These are phyloP conservation scores for Ophiostoma ulmi DNA, from an alignment of 2,329 filamentous ascomycete genomes.

Conservation along the genomic window DNA sequence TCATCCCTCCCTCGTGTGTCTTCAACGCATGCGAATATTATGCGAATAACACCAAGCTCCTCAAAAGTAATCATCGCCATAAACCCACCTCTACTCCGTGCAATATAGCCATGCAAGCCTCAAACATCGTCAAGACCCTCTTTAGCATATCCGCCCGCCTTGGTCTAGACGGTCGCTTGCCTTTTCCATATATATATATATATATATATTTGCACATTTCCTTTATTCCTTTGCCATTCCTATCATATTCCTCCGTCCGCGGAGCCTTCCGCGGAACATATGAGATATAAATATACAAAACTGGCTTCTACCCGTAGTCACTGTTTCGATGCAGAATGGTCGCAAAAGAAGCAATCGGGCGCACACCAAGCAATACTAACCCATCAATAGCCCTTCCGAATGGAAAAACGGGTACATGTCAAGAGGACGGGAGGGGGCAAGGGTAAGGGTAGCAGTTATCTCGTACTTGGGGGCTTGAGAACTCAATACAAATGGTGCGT, in stretches of 20 bases:
- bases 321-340: neutral
- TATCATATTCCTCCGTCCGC: neutral
- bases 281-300: neutral
- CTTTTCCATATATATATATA: neutral
- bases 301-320: neutral
- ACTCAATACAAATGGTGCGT: neutral
- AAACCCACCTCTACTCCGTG: neutral
- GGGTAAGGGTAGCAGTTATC: neutral
- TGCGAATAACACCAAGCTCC: no score
- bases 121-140: neutral
- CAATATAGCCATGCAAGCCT: neutral
- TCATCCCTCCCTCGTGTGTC: neutral
- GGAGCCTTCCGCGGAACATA: neutral
- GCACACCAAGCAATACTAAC: constrained; percentile 4
- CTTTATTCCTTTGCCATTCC: neutral
- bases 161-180: neutral
- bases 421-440: neutral
- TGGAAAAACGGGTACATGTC: neutral
- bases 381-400: neutral
- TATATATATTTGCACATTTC: neutral
- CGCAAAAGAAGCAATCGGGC: neutral
- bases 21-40: neutral
- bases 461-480: neutral
- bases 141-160: neutral
- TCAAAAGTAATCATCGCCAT: neutral